Evolutionary conservation across 1,139 yeast species (phyloP).

Genomic region (Pneumocystis wakefieldiae): DNA sequence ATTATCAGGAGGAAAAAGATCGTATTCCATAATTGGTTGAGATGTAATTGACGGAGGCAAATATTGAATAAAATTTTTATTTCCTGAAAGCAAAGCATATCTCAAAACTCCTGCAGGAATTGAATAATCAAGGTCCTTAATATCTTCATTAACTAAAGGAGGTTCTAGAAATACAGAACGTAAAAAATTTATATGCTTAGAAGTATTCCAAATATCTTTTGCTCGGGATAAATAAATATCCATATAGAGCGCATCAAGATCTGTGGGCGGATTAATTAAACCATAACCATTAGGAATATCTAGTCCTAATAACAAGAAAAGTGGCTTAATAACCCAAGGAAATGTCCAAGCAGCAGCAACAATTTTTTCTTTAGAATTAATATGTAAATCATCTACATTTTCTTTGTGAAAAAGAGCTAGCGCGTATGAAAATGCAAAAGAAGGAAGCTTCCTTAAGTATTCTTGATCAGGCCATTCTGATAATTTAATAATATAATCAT

Average conservation of each 20-base stretch:
- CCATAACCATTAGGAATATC: constrained; percentile 12
- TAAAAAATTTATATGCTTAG: constrained; percentile 15
- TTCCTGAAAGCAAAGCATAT: constrained; percentile 19
- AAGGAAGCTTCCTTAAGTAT: constrained; percentile 45
- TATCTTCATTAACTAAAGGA: constrained; percentile 10
- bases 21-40: constrained; percentile 6
- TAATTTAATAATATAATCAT: constrained; percentile 43
- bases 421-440: constrained; percentile 51
- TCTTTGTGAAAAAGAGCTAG: constrained; percentile 32
- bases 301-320: constrained; percentile 32
- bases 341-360: constrained; percentile 38
- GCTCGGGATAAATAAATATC: constrained; percentile 19
- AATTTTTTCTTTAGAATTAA: constrained; percentile 36
- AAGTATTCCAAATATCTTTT: constrained; percentile 18
- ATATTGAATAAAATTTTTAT: constrained; percentile 6
- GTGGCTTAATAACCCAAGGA: constrained; percentile 43
- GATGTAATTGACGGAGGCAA: constrained; percentile 5
- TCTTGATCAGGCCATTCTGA: constrained; percentile 16
- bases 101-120: constrained; percentile 18
- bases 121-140: constrained; percentile 11
- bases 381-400: constrained; percentile 21
- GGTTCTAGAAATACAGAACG: constrained; percentile 9
- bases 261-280: constrained; percentile 12
- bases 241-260: constrained; percentile 15
- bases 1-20: constrained; percentile 12